Evolutionary conservation across 495 filamentous ascomycete species (phyloP), one percentile per base, ranked within the genome.

Genomic region (Immersiella caudata): DNA sequence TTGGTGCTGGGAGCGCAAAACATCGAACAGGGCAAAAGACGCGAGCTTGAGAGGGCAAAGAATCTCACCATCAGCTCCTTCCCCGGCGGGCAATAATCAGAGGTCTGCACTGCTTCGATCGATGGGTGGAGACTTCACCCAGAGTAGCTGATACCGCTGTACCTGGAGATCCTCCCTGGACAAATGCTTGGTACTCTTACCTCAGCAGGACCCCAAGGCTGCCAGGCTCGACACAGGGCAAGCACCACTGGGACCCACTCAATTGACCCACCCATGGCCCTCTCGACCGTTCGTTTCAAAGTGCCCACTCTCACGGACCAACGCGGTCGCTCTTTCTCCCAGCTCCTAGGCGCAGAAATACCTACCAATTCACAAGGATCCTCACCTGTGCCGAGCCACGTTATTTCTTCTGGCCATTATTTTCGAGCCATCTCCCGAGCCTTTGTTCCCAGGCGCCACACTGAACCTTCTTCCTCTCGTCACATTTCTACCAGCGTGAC

Each of bases 221-320:
- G 24, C 52, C 61, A 54, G 46, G 24, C 21, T 8, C 26, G 2
- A 22, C 61, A 63, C 61, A 54, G 61, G 49, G 46, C 61, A 54
- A 26, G n/a, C 27, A 20, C 61, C 14, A 27, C 18, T 54, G 52
- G 49, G 24, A 27, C 61, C 49, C 9, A 25, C 40, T 14, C 40
- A 2, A 18, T 26, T 12, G 20, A 22, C 25, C 61, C 35, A 24
- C 24, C 51, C 59, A 64, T 36, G 56, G 65, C 26, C 52, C 50
- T 33, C 60, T 60, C 65, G 61, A 66, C 70, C 60, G 71, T 71
- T 71, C 73, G 73, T 75, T 75, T 75, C 73, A 75, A 71, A 62
- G 51, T 64, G 60, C 46, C 67, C 71, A 62, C 61, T 26, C n/a
- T 63, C 68, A 68, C 60, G 64, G 33, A 51, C 62, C 67, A 50